These are phyloP conservation scores for Globisporangium rhizosaccharum DNA, from an alignment of 352 stramenopile species.

Conservation along the genomic window DNA sequence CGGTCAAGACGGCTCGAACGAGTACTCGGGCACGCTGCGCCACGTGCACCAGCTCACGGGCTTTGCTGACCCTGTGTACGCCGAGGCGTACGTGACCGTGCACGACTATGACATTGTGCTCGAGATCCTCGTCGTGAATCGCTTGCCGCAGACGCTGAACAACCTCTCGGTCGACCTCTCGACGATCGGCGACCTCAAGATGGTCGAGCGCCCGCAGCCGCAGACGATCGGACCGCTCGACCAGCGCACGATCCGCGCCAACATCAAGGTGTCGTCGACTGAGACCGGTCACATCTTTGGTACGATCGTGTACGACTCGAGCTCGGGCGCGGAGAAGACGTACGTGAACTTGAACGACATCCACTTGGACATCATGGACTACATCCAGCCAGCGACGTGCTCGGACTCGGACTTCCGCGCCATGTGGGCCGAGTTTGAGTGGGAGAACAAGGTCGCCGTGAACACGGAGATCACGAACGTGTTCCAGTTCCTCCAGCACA, in stretches of 20 bases:
- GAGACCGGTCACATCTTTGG: conserved; percentile 99
- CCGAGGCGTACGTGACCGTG: conserved; percentile 98
- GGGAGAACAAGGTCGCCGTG: conserved; percentile 99
- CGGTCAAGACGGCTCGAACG: conserved; percentile 83
- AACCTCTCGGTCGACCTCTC: conserved; percentile 98
- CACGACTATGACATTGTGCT: conserved; percentile 99
- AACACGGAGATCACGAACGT: conserved; percentile 97
- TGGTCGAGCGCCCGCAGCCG: conserved; percentile 97
- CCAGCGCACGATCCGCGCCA: conserved; percentile 95
- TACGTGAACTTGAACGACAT: conserved; percentile 99
- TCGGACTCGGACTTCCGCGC: conserved; percentile 96
- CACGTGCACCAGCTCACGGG: conserved; percentile 99
- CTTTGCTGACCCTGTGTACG: conserved; percentile 99
- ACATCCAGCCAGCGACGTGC: conserved; percentile 96
- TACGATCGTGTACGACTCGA: conserved; percentile 99
- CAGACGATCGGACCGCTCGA: conserved; percentile 98
- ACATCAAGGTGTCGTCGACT: conserved; percentile 99
- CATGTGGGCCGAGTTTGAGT: conserved; percentile 99
- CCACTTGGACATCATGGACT: conserved; percentile 99
- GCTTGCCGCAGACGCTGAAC: conserved; percentile 96
- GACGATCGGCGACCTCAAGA: conserved; percentile 99
- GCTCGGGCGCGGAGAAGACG: conserved; percentile 93
- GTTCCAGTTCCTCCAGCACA: conserved; percentile 97
- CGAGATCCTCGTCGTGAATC: conserved; percentile 99
- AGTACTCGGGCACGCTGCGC: conserved; percentile 89